Percentiles rank a stretch among this genome's conserved stretches.
Conservation (phyloP, 2,329 filamentous ascomycete species). For the Thermomyces lanuginosus region DNA sequence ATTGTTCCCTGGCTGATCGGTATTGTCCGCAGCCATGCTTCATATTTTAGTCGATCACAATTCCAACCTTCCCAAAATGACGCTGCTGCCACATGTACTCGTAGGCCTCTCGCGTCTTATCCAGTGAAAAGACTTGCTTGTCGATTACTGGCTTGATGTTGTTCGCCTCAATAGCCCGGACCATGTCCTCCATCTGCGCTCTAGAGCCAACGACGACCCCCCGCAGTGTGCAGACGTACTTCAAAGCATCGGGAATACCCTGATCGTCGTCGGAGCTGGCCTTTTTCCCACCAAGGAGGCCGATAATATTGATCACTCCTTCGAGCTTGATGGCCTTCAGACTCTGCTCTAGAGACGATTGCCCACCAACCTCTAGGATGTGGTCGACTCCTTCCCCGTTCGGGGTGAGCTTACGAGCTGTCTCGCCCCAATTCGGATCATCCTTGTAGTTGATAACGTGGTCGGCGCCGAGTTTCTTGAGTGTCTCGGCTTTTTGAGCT, state of each 20-base stretch:
- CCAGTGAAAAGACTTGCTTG: constrained; percentile 38
- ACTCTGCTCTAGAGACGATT: constrained; percentile 41
- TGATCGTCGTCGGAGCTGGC: constrained; percentile 32
- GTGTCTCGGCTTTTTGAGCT: constrained; percentile 35
- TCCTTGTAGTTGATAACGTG: constrained; percentile 46
- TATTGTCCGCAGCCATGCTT: too few species aligned
- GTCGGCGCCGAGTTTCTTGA: constrained; percentile 41
- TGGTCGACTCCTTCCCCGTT: constrained; percentile 42
- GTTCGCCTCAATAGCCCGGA: constrained; percentile 41
- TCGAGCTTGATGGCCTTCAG: constrained; percentile 39
- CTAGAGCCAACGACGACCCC: constrained; percentile 42
- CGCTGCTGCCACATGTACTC: too few species aligned
- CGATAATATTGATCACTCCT: constrained; percentile 40
- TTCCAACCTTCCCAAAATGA: too few species aligned
- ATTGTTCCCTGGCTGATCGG: too few species aligned
- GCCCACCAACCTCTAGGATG: constrained; percentile 48
- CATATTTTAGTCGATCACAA: too few species aligned
- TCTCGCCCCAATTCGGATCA: constrained; percentile 41
- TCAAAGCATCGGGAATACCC: constrained; percentile 35
- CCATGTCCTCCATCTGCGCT: constrained; percentile 43
- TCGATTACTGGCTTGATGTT: constrained; percentile 45
- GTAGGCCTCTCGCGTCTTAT: constrained; percentile 38
- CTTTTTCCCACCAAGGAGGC: constrained; percentile 36
- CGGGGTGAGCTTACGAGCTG: constrained; percentile 36
- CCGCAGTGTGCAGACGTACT: constrained; percentile 37